These are phyloP conservation scores for Lagerstroemia speciosa DNA, from an alignment of 345 rosid species.

Conservation along the genomic window DNA sequence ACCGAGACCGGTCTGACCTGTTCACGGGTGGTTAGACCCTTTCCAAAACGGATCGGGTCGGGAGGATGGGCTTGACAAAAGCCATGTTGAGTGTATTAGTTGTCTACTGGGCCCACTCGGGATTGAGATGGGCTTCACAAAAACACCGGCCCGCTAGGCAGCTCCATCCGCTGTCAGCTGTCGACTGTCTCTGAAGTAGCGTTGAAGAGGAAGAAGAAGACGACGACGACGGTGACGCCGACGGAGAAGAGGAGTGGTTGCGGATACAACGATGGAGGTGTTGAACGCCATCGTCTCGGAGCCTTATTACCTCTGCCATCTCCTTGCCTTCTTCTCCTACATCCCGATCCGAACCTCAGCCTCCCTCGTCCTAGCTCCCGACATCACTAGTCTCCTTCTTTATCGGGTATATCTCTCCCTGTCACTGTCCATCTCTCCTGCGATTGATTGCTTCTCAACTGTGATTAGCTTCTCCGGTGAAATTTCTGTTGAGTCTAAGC, in stretches of 20 bases:
- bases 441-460: background rate
- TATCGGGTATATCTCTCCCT: constrained; percentile 28
- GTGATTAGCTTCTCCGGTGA: background rate
- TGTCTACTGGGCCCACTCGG: no score
- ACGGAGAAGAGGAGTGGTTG: background rate
- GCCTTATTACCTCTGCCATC: constrained; percentile 62
- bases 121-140: no score
- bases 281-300: constrained; percentile 49
- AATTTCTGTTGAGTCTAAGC: background rate
- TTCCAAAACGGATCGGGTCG: no score
- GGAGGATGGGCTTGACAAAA: no score
- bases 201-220: background rate
- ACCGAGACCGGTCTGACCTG: no score
- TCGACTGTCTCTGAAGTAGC: background rate
- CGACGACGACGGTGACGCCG: background rate
- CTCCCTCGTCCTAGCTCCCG: constrained; percentile 33
- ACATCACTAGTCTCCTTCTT: constrained; percentile 31
- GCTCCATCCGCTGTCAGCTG: background rate
- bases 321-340: constrained; percentile 69
- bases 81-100: no score
- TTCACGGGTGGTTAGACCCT: no score
- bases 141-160: no score
- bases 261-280: constrained; percentile 27
- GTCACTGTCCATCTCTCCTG: background rate
- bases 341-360: constrained; percentile 54